Percentiles rank a stretch among this genome's conserved stretches.
Evolutionary conservation across 768 basidiomycete species (phyloP).

Genomic region (Rhizopogon vinicolor): DNA sequence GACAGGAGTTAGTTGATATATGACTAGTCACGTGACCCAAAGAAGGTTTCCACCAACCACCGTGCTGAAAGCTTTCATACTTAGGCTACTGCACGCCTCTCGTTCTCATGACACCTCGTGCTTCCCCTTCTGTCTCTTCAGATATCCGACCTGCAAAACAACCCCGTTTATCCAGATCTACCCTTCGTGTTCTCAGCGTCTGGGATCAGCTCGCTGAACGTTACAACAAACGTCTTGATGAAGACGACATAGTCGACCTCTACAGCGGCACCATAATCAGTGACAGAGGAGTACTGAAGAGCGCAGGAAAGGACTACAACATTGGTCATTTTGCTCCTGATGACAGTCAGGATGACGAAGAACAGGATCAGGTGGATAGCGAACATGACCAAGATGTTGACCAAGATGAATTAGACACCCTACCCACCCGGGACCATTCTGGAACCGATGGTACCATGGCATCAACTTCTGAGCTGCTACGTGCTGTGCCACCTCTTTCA

Average conservation of each 20-base stretch:
- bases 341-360: conserved; percentile 31
- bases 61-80: no score
- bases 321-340: conserved; percentile 50
- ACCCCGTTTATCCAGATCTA: conserved; percentile 39
- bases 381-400: conserved; percentile 52
- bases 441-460: conserved; percentile 23
- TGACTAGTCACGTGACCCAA: no score
- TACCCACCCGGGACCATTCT: conserved; percentile 29
- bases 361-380: conserved; percentile 34
- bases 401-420: conserved; percentile 54
- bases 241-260: conserved; percentile 79
- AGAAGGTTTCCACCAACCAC: no score
- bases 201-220: conserved; percentile 70
- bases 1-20: no score
- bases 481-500: conserved; percentile 40
- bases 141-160: conserved; percentile 43
- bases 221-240: conserved; percentile 61
- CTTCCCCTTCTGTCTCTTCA: conserved; percentile 26
- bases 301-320: conserved; percentile 32
- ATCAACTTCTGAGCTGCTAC: conserved; percentile 27
- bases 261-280: conserved; percentile 54
- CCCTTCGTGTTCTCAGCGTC: conserved; percentile 50
- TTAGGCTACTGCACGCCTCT: no score
- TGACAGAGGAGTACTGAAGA: conserved; percentile 64
- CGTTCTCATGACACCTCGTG: conserved; percentile 15